Conservation (phyloP, 2,329 filamentous ascomycete genomes). For the Aspergillus puulaauensis region DNA sequence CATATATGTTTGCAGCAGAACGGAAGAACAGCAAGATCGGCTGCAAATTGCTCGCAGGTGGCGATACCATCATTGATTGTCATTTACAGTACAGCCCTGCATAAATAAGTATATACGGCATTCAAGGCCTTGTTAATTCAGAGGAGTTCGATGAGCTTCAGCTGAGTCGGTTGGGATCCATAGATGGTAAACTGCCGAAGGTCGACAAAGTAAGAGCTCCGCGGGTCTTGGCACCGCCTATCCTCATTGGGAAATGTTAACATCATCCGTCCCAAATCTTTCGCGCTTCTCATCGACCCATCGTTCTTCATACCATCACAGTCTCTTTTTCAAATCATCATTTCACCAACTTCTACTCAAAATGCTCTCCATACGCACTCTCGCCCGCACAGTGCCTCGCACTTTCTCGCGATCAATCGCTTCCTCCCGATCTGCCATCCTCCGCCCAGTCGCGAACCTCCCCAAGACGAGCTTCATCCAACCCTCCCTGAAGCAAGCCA, state of each 20-base stretch:
- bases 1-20: too few relatives aligned
- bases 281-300: slow-evolving; percentile 18
- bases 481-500: slow-evolving; percentile 47
- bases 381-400: slow-evolving; percentile 68
- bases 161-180: not conserved
- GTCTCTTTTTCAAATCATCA: slow-evolving; percentile 1
- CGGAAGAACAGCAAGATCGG: too few relatives aligned
- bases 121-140: too few relatives aligned
- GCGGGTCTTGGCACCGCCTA: slow-evolving; percentile 23
- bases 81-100: too few relatives aligned
- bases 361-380: slow-evolving; percentile 69
- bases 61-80: too few relatives aligned
- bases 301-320: slow-evolving; percentile 20
- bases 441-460: slow-evolving; percentile 49
- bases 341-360: slow-evolving; percentile 6
- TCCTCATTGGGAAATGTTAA: slow-evolving; percentile 26
- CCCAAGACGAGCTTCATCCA: slow-evolving; percentile 53
- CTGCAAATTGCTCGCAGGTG: too few relatives aligned
- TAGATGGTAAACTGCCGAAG: not conserved
- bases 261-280: slow-evolving; percentile 24
- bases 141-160: too few relatives aligned
- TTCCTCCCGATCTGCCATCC: slow-evolving; percentile 45
- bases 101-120: too few relatives aligned
- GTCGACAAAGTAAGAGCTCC: not conserved
- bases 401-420: slow-evolving; percentile 58